Evolutionary conservation across 2,329 filamentous ascomycete genomes (phyloP).

Genomic region (Aspergillus novofumigatus): DNA sequence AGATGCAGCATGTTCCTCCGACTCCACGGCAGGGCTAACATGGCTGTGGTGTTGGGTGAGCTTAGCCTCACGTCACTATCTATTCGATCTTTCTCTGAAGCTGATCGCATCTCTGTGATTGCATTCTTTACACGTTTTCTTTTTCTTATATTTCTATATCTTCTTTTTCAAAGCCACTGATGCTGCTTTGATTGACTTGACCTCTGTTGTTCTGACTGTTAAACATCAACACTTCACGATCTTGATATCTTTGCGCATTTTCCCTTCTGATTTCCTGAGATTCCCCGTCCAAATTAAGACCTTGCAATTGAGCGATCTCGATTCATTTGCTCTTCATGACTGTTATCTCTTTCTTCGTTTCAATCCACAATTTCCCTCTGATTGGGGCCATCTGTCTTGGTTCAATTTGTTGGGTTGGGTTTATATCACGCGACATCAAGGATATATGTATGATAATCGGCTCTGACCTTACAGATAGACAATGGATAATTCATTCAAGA

Average conservation of each 20-base stretch:
- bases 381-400: neutral
- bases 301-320: neutral
- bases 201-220: slow-evolving; percentile 4
- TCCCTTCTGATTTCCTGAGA: neutral
- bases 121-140: slow-evolving; percentile 15
- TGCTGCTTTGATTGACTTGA: slow-evolving; percentile 3
- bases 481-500: slow-evolving; percentile 1
- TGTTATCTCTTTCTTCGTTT: neutral
- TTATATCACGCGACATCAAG: slow-evolving; percentile 8
- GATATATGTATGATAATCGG: slow-evolving; percentile 11
- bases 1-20: slow-evolving; percentile 63
- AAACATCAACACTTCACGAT: neutral
- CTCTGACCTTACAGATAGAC: slow-evolving; percentile 6
- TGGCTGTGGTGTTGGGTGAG: neutral
- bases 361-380: neutral
- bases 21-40: slow-evolving; percentile 20
- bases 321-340: neutral
- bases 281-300: neutral
- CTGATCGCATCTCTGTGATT: neutral
- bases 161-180: slow-evolving; percentile 7
- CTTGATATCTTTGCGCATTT: neutral
- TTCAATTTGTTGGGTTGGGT: neutral
- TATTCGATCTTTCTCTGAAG: neutral
- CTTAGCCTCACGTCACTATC: neutral
- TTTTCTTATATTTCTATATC: slow-evolving; percentile 10